Conservation (phyloP, 805 yeast species). For the Candida ulmi region DNA sequence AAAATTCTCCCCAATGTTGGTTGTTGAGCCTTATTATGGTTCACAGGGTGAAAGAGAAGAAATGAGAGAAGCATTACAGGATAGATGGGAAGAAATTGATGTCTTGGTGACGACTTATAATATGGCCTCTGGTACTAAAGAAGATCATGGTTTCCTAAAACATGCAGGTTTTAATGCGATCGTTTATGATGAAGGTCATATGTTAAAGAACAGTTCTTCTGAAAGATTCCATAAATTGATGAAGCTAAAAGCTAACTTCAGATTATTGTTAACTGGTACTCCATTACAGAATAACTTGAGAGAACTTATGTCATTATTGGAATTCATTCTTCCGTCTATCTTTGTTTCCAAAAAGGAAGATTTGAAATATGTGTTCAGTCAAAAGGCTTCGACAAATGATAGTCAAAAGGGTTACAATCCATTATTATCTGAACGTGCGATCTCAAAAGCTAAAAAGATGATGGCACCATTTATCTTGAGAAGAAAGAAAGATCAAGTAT, state of each 20-base stretch:
- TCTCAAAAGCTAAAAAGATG: slow-evolving; percentile 91
- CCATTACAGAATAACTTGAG: slow-evolving; percentile 91
- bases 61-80: slow-evolving; percentile 61
- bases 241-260: slow-evolving; percentile 77
- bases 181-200: slow-evolving; percentile 96
- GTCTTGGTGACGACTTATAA: slow-evolving; percentile 93
- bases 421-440: slow-evolving; percentile 83
- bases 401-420: slow-evolving; percentile 58
- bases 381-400: slow-evolving; percentile 68
- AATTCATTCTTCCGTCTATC: slow-evolving; percentile 82
- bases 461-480: slow-evolving; percentile 96
- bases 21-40: slow-evolving; percentile 93
- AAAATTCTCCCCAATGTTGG: slow-evolving; percentile 76
- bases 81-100: slow-evolving; percentile 56
- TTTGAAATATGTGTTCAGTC: slow-evolving; percentile 76
- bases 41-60: slow-evolving; percentile 80
- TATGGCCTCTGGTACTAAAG: slow-evolving; percentile 80
- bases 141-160: slow-evolving; percentile 74
- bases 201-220: slow-evolving; percentile 83
- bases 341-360: slow-evolving; percentile 82
- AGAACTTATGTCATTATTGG: slow-evolving; percentile 84
- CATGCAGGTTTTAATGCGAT: slow-evolving; percentile 76
- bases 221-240: slow-evolving; percentile 86
- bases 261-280: slow-evolving; percentile 90
- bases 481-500: slow-evolving; percentile 87